Evolutionary conservation across 768 basidiomycete genomes (phyloP), one percentile per base, ranked within the genome.

Genomic region (Dentipellis fragilis): DNA sequence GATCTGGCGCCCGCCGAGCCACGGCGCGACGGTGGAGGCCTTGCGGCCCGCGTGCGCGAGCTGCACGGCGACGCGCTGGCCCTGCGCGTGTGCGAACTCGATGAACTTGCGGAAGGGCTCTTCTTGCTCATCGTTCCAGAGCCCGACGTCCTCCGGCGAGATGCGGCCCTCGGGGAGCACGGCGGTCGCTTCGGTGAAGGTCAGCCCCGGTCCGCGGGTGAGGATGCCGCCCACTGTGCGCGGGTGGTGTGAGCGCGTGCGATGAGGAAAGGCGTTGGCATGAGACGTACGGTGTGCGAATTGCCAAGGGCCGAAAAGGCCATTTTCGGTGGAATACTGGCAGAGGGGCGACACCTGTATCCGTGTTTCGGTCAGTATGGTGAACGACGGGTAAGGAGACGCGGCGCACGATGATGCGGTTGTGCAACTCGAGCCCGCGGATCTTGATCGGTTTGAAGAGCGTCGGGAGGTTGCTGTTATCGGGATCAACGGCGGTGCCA

Each of bases 31-130:
- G 0, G 75, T 81, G 9, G 80, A 82, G 0, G 80, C 85, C 66
- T 89, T 90, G n/a, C 87, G 74, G 0, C 89, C 88, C 0, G 86
- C 84, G 59, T 91, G 88, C 0, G 77, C 83, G 16, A 90, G 76
- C 66, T 91, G 89, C 54, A 89, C 83, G 9, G 73, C 88, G 19
- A 89, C 77, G 50, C 83, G 81, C 64, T 85, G 80, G 49, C 74
- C 78, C 60, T 85, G 83, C 0, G 81, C 79, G 63, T 87, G 84
- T n/a, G 84, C 84, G 54, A 87, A 87, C 56, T 84, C 79, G 63
- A 83, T 78, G 59, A 89, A 73, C 38, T 76, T 66, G 56, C 74
- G 71, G 42, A 79, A 63, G 1, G 68, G 60, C 14, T 67, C 72
- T 59, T 70, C 74, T 39, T 87, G 86, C 1, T 71, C 70, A 57